Evolutionary conservation across 192 early-diverging fungal genomes (phyloP).

Genomic region (Coemansia sp.): DNA sequence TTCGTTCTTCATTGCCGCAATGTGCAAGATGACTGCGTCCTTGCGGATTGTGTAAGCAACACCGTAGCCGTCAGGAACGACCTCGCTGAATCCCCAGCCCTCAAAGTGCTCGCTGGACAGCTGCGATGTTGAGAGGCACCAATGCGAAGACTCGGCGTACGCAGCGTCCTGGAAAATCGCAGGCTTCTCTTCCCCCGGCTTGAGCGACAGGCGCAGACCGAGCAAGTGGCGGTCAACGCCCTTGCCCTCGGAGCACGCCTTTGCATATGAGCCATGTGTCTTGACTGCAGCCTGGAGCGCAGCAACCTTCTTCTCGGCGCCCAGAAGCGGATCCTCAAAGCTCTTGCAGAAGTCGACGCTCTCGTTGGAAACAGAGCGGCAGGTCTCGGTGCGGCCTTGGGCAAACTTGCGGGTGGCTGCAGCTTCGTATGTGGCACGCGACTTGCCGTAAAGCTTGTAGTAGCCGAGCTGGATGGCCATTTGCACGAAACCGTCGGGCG

Average conservation of each 20-base stretch:
- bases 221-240: constrained; percentile 93
- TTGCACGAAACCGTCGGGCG: constrained; percentile 79
- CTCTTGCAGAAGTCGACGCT: constrained; percentile 78
- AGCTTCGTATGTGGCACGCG: constrained; percentile 86
- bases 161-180: constrained; percentile 81
- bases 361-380: constrained; percentile 76
- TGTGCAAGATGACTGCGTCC: constrained; percentile 82
- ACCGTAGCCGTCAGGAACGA: constrained; percentile 89
- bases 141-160: constrained; percentile 76
- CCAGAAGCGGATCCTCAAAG: constrained; percentile 70
- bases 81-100: constrained; percentile 89
- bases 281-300: constrained; percentile 74
- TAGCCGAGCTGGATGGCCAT: constrained; percentile 98
- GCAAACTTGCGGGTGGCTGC: constrained; percentile 88
- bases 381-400: constrained; percentile 92
- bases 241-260: constrained; percentile 71
- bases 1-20: constrained; percentile 68
- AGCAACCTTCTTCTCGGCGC: constrained; percentile 61
- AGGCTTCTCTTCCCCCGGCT: constrained; percentile 77
- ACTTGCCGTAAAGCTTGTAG: constrained; percentile 86
- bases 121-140: constrained; percentile 92
- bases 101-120: constrained; percentile 89
- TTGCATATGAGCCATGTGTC: constrained; percentile 83
- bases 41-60: constrained; percentile 94
- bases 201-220: constrained; percentile 74